phyloP scores from a whole-genome alignment of 139 green algal genomes.

The Haematococcus lacustris region DNA sequence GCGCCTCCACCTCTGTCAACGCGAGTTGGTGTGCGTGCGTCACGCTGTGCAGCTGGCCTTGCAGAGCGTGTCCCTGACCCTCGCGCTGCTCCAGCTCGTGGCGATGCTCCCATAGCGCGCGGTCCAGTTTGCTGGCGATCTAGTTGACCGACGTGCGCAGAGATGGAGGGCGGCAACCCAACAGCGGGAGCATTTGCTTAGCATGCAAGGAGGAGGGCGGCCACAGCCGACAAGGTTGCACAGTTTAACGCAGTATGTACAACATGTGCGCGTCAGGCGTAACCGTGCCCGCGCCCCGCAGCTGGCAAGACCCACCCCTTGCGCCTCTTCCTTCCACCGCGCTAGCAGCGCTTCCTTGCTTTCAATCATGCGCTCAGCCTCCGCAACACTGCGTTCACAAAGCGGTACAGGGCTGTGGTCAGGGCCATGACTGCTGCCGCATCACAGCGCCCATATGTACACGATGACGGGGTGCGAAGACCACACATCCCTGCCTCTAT shows the following conservation, averaged over 20 bases:
- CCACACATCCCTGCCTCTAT: no score
- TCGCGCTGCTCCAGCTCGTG: conserved; percentile 7
- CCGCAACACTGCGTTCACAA: conserved; percentile 19
- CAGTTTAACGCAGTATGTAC: background rate
- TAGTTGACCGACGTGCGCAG: no score
- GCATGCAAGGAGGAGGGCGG: no score
- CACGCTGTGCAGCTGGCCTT: background rate
- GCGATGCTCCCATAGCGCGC: conserved; percentile 18
- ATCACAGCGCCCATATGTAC: no score
- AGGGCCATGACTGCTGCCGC: no score
- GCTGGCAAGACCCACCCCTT: conserved; percentile 24
- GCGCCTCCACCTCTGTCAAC: conserved; percentile 7
- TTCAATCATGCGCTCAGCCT: conserved; percentile 38
- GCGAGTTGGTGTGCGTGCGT: background rate
- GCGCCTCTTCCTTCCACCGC: conserved; percentile 38
- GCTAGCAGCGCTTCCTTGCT: conserved; percentile 39
- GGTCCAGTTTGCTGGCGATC: conserved; percentile 23
- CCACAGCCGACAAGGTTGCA: background rate
- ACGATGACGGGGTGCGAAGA: no score
- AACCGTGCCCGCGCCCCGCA: background rate
- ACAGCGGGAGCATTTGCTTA: no score
- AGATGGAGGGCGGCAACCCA: background rate
- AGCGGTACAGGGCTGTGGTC: no score
- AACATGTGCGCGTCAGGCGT: background rate
- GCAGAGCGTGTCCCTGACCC: background rate